Evolutionary conservation across 192 early-diverging fungal species (phyloP).

Genomic region (Coemansia sp.): DNA sequence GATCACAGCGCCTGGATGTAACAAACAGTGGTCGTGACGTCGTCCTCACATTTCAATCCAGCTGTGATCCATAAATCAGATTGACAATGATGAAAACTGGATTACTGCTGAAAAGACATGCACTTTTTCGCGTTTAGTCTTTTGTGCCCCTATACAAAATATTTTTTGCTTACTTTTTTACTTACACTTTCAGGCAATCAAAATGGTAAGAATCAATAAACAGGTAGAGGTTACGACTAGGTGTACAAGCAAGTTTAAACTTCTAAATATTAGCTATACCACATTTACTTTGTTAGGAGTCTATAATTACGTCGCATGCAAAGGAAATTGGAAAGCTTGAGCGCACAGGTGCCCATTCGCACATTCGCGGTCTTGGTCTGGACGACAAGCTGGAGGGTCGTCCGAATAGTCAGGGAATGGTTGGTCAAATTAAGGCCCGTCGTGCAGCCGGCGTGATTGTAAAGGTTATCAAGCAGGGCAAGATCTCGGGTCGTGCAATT

Average conservation of each 20-base stretch:
- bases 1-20: too few relatives aligned
- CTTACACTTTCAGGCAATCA: neutral
- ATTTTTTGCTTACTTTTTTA: constrained; percentile 1
- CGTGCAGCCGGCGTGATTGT: constrained; percentile 96
- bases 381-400: constrained; percentile 92
- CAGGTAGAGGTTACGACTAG: too few relatives aligned
- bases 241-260: too few relatives aligned
- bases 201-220: too few relatives aligned
- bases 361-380: constrained; percentile 94
- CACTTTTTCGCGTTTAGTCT: too few relatives aligned
- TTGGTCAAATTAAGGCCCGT: constrained; percentile 92
- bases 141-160: neutral
- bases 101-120: too few relatives aligned
- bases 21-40: too few relatives aligned
- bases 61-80: too few relatives aligned
- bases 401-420: constrained; percentile 90
- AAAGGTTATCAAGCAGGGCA: constrained; percentile 96
- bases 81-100: too few relatives aligned
- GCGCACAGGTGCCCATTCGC: constrained; percentile 85
- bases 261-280: too few relatives aligned
- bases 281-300: constrained; percentile 26
- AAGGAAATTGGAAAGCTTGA: constrained; percentile 51
- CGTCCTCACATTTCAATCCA: too few relatives aligned
- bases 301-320: constrained; percentile 48
- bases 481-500: constrained; percentile 95